Base-by-base conservation (phyloP, 352 stramenopile genomes). In the Phytopythium sindhum region DNA sequence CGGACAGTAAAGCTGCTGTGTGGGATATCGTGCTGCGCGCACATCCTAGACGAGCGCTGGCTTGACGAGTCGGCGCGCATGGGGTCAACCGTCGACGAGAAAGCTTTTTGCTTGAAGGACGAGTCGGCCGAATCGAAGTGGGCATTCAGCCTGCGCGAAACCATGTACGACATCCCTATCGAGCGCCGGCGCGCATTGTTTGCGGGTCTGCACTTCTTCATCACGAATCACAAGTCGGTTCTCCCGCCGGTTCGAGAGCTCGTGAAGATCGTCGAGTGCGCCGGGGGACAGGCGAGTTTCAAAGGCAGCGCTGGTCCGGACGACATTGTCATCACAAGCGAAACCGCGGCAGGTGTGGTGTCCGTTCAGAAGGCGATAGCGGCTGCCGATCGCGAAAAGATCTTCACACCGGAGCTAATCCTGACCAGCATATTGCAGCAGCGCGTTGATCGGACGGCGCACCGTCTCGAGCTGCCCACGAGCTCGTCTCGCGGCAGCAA, bases 1-100 rank as follows among this genome's bases (percentile, higher is more conserved):
- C 74, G 78, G 23, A 88, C 78, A 8, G 76, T 88, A 37, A 88
- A 88, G 65, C 57, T 88, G 29, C 60, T 88, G 45, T 86, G 78
- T 28, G 76, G 78, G 5, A 81, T 88, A 23, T 83, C 78, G 12
- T 83, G 73, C 57, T 88, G 78, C 42, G 52, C 24, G 8, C 78
- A 88, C 63, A 80, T 88, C 60, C 28, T 86, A 24, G 75, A 74
- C 24, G 66, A 78, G 55, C 64, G 67, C 42, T 88, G 78, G 78
- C 67, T 88, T 42, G 64, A 77, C 45, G 60, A 81, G 53, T 86
- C 77, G 19, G 75, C 73, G 12, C 66, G 60, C 19, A 58, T 61
- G 4, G 72, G 75, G 2, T 55, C 47, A 1, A 57, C 73, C 19
- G 66, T 72, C 9, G 61, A 78, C 65, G 73, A 88, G 61, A 59